Evolutionary conservation across 108 stramenopile species (phyloP).

Genomic region (Cyclotella kingstonii): DNA sequence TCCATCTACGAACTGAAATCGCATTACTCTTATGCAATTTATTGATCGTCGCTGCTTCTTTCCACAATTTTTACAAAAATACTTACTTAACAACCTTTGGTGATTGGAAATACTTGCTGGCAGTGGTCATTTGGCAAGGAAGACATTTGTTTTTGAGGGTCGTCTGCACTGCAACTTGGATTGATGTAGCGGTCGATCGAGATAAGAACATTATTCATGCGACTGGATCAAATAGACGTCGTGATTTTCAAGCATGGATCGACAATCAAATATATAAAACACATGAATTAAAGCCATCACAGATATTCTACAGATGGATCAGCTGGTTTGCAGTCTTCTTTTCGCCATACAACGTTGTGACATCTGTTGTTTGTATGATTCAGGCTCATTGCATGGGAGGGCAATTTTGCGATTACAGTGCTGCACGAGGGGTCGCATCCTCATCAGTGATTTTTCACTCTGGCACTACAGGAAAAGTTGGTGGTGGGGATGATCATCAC

Average conservation of each 20-base stretch:
- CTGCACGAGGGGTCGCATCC: slow-evolving; percentile 28
- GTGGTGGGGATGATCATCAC: slow-evolving; percentile 7
- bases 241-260: slow-evolving; percentile 23
- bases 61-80: slow-evolving; percentile 22
- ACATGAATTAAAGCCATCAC: neutral
- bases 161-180: slow-evolving; percentile 33
- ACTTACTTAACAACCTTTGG: slow-evolving; percentile 26
- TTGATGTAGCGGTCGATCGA: slow-evolving; percentile 2
- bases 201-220: neutral
- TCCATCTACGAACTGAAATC: slow-evolving; percentile 39
- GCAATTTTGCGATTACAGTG: slow-evolving; percentile 37
- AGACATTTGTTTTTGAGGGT: slow-evolving; percentile 30
- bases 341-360: slow-evolving; percentile 11
- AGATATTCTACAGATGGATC: slow-evolving; percentile 7
- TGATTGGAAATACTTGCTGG: slow-evolving; percentile 24
- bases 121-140: slow-evolving; percentile 27
- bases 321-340: neutral
- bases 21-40: slow-evolving; percentile 29
- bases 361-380: neutral
- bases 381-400: slow-evolving; percentile 32
- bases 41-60: slow-evolving; percentile 24
- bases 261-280: neutral
- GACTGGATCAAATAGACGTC: slow-evolving; percentile 24
- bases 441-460: slow-evolving; percentile 12
- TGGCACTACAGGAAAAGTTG: neutral